Conservation (phyloP, 2,329 filamentous ascomycete species). For the Elsinoe necatrix region DNA sequence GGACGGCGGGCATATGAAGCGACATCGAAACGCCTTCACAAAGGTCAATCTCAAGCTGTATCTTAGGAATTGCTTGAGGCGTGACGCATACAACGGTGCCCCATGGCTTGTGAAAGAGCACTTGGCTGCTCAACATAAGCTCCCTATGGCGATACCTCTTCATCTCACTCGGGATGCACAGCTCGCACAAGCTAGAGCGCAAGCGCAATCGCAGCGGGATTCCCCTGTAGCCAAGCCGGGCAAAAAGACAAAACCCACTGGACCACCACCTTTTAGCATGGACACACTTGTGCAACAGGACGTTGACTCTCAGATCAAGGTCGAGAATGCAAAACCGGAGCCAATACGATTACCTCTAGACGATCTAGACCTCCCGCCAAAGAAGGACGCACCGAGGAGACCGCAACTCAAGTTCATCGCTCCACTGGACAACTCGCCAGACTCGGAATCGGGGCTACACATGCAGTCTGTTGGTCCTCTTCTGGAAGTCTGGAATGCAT, state of each 20-base stretch:
- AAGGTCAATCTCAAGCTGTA: slow-evolving; percentile 91
- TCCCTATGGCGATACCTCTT: slow-evolving; percentile 76
- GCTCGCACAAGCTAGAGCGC: slow-evolving; percentile 63
- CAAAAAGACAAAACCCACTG: slow-evolving; percentile 39
- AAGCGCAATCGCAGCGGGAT: slow-evolving; percentile 43
- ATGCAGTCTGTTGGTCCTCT: slow-evolving; percentile 81
- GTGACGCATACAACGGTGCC: slow-evolving; percentile 91
- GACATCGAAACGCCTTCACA: slow-evolving; percentile 86
- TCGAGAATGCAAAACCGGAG: slow-evolving; percentile 42
- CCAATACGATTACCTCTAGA: slow-evolving; percentile 92
- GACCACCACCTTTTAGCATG: slow-evolving; percentile 2
- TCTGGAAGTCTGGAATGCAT: slow-evolving; percentile 88
- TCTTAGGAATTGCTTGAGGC: slow-evolving; percentile 85
- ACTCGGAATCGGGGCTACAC: slow-evolving; percentile 47
- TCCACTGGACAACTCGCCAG: slow-evolving; percentile 31
- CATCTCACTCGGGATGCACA: slow-evolving; percentile 76
- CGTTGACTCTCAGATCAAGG: slow-evolving; percentile 10
- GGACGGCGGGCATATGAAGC: slow-evolving; percentile 70
- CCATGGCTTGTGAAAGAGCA: slow-evolving; percentile 90
- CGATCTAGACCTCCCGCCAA: slow-evolving; percentile 71
- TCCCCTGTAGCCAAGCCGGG: slow-evolving; percentile 40
- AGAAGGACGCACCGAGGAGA: slow-evolving; percentile 54
- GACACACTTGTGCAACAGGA: slow-evolving; percentile 37
- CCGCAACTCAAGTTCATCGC: slow-evolving; percentile 67
- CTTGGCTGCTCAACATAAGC: slow-evolving; percentile 73